phyloP scores from a whole-genome alignment of 768 basidiomycete species.

The Postia placenta region DNA sequence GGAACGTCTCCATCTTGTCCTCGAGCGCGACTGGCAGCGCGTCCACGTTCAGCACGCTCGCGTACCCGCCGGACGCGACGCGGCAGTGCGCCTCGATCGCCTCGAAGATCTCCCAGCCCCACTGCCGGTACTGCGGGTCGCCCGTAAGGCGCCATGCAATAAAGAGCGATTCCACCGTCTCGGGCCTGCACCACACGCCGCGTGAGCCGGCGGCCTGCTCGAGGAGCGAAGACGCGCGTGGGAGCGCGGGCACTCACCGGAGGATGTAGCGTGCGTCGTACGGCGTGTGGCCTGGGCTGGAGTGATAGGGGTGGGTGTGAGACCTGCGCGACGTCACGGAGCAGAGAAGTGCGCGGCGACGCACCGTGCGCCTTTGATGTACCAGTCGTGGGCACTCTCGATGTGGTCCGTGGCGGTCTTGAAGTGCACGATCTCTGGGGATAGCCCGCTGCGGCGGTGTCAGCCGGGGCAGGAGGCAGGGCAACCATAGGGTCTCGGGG shows the following conservation, averaged over 20 bases:
- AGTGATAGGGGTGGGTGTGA: neutral
- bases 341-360: too few relatives aligned
- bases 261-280: slow-evolving; percentile 94
- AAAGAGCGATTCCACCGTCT: slow-evolving; percentile 93
- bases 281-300: slow-evolving; percentile 26
- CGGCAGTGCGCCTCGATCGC: slow-evolving; percentile 82
- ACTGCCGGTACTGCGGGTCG: slow-evolving; percentile 69
- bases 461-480: neutral
- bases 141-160: slow-evolving; percentile 88
- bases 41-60: slow-evolving; percentile 81
- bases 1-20: slow-evolving; percentile 95
- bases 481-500: neutral
- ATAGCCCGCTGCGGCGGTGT: slow-evolving; percentile 53
- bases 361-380: slow-evolving; percentile 78
- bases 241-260: slow-evolving; percentile 37
- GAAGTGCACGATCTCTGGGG: slow-evolving; percentile 90
- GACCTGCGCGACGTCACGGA: too few relatives aligned
- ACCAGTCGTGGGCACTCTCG: slow-evolving; percentile 57
- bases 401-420: slow-evolving; percentile 53
- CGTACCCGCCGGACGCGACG: slow-evolving; percentile 77
- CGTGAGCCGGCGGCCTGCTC: neutral
- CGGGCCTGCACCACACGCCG: slow-evolving; percentile 49
- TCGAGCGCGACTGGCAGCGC: slow-evolving; percentile 58
- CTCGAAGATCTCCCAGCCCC: slow-evolving; percentile 87
- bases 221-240: neutral